Percentiles rank a stretch among this genome's conserved stretches.
These are phyloP conservation scores for Aspergillus pseudonomiae DNA, from an alignment of 2,329 filamentous ascomycete genomes.

Conservation along the genomic window DNA sequence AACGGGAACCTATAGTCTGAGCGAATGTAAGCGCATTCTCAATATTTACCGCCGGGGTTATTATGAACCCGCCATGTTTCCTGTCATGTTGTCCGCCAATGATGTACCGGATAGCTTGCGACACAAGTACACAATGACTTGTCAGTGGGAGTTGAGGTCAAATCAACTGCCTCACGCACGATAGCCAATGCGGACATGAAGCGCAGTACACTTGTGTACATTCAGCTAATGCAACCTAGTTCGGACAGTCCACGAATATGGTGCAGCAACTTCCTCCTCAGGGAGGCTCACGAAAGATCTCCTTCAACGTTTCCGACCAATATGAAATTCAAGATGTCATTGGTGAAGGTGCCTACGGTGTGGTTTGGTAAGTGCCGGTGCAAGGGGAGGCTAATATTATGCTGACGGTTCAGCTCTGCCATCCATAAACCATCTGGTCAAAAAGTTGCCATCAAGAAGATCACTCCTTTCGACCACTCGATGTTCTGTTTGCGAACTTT, in stretches of 20 bases:
- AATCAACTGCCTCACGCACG: neutral
- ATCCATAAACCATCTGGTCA: slow-evolving; percentile 97
- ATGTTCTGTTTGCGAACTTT: slow-evolving; percentile 98
- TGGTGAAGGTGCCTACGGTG: slow-evolving; percentile 95
- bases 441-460: slow-evolving; percentile 99
- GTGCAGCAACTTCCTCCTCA: slow-evolving; percentile 50
- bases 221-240: slow-evolving; percentile 11
- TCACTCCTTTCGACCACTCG: slow-evolving; percentile 97
- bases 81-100: neutral
- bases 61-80: neutral
- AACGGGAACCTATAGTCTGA: neutral
- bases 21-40: slow-evolving; percentile 9
- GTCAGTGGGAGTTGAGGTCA: neutral
- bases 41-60: neutral
- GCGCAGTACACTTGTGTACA: neutral
- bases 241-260: slow-evolving; percentile 32
- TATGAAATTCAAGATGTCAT: slow-evolving; percentile 99
- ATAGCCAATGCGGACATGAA: slow-evolving; percentile 1
- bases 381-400: slow-evolving; percentile 2
- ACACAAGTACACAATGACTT: neutral
- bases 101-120: neutral
- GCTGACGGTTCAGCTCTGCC: slow-evolving; percentile 69
- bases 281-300: slow-evolving; percentile 82
- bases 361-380: slow-evolving; percentile 77
- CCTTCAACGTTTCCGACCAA: slow-evolving; percentile 99